Evolutionary conservation across 345 rosid species (phyloP), one percentile per base, ranked within the genome.

Genomic region (Hirschfeldia incana): DNA sequence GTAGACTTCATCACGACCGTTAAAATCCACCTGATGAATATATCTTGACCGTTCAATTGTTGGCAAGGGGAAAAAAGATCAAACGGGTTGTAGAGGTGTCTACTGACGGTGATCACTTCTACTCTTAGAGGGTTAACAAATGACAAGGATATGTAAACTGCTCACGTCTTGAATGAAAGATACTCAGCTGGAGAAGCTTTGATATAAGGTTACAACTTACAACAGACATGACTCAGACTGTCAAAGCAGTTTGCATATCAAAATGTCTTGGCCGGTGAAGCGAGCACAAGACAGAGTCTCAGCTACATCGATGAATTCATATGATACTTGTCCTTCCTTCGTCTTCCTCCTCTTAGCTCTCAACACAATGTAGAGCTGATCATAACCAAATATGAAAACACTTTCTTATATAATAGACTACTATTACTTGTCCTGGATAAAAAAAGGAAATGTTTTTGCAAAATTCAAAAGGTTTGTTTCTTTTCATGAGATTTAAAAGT

Each of bases 211-310:
- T 12, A 1, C 33, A 21, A 21, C 21, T 21, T 30, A 51, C 29
- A 92, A 87, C 69, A 70, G 61, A 37, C 97, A 91, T 85, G 82
- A 67, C 42, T 85, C 92, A 3, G 74, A 63, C 0, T 97, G 98
- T 16, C 85, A 90, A 92, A 44, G 88, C 74, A 88, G 85, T 88
- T 90, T 51, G 84, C 75, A 87, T 97, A 85, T 82, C 95, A 89
- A 69, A 46, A 83, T 39, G 92, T 89, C 65, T 80, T 92, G 57
- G 74, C 87, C 0, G 95, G 98, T 9, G 75, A 72, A 44, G 87
- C 86, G 0, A 75, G 10, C 13, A 91, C 94, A 3, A 78, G 60
- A 76, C 94, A 92, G 81, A 86, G 79, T 39, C 81, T 85, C 37
- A 83, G 63, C 69, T 86, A 75, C 61, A 36, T 64, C 12, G 92